phyloP scores from a whole-genome alignment of 2,329 filamentous ascomycete species.

The Colletotrichum cordylinicola region DNA sequence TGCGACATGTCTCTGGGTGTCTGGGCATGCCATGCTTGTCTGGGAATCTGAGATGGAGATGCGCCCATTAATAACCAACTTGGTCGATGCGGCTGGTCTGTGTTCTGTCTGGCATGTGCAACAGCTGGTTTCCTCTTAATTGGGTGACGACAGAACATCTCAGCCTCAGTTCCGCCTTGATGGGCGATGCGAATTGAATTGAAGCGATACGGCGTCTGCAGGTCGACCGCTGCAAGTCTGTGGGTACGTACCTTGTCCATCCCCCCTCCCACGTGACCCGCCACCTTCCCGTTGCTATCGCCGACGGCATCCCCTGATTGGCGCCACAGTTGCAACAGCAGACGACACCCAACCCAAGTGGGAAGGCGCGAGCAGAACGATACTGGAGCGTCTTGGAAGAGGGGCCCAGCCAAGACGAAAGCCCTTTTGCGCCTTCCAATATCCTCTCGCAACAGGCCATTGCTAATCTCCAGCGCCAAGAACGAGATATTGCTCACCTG shows the following conservation, averaged over 20 bases:
- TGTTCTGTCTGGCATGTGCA: constrained; percentile 19
- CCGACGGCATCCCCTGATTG: neutral
- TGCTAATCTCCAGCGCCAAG: neutral
- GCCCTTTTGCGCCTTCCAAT: neutral
- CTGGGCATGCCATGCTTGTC: constrained; percentile 7
- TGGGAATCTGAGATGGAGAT: neutral
- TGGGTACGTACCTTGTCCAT: neutral
- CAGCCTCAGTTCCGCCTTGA: neutral
- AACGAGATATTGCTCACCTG: neutral
- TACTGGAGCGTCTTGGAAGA: constrained; percentile 11
- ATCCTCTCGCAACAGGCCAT: neutral
- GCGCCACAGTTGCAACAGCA: constrained; percentile 14
- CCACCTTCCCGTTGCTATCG: neutral
- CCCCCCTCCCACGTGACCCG: constrained; percentile 1
- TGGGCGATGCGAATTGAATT: neutral
- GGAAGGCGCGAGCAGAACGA: constrained; percentile 18
- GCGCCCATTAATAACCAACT: neutral
- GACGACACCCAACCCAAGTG: constrained; percentile 14
- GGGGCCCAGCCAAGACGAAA: neutral
- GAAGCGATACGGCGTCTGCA: neutral
- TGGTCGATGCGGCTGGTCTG: constrained; percentile 7
- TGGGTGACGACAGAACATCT: neutral
- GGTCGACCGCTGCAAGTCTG: neutral
- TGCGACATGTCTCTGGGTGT: neutral
- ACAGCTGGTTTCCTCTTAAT: constrained; percentile 13